Percentiles rank a stretch among this genome's conserved stretches.
Evolutionary conservation across 176 grass and related monocot genomes (phyloP).

Genomic region (Juncus inflexus): DNA sequence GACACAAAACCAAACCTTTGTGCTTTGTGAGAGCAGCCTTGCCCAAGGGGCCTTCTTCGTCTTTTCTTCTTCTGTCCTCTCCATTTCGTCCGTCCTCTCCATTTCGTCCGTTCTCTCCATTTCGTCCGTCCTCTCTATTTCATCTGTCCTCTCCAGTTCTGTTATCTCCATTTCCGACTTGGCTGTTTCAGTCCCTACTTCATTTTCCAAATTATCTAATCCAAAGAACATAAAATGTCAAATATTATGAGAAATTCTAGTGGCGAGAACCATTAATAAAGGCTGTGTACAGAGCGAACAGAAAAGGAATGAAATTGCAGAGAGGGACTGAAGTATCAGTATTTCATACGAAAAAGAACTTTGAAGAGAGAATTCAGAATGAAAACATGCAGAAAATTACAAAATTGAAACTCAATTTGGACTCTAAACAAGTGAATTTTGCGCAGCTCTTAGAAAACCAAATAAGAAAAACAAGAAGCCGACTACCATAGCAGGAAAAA

Average conservation of each 20-base stretch:
- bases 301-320: too few species aligned
- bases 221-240: slow-evolving; percentile 20
- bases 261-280: not conserved
- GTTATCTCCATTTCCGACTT: slow-evolving; percentile 23
- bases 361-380: too few species aligned
- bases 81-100: slow-evolving; percentile 4
- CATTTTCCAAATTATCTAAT: slow-evolving; percentile 54
- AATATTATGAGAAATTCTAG: not conserved
- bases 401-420: too few species aligned
- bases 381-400: too few species aligned
- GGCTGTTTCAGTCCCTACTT: slow-evolving; percentile 37
- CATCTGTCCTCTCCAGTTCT: slow-evolving; percentile 28
- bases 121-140: slow-evolving; percentile 23
- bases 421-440: not conserved
- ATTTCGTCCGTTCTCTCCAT: slow-evolving; percentile 5
- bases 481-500: not conserved
- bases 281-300: not conserved
- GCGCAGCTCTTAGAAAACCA: not conserved
- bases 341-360: too few species aligned
- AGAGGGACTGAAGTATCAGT: too few species aligned
- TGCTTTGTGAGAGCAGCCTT: slow-evolving; percentile 80
- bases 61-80: slow-evolving; percentile 29
- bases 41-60: slow-evolving; percentile 59
- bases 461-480: not conserved
- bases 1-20: slow-evolving; percentile 39